These are phyloP conservation scores for Venturia aucupariae DNA, from an alignment of 2,329 filamentous ascomycete genomes.

Conservation along the genomic window DNA sequence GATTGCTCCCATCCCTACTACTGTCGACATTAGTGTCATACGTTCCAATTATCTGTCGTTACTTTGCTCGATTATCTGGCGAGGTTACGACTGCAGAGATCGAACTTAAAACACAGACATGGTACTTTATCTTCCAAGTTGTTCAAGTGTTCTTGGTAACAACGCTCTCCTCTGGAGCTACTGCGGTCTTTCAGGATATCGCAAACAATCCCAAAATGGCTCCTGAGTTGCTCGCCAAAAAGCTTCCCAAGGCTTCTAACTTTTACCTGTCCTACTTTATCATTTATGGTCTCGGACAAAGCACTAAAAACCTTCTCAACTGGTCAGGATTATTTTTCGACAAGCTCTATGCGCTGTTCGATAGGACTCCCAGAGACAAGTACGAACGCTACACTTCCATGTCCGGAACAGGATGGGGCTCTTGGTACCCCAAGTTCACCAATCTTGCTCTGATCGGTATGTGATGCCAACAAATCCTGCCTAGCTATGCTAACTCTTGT, in stretches of 20 bases:
- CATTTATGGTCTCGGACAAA: conserved; percentile 77
- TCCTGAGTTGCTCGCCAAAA: conserved; percentile 57
- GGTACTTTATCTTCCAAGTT: conserved; percentile 85
- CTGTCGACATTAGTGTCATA: conserved; percentile 79
- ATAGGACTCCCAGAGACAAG: conserved; percentile 55
- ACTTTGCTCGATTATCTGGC: conserved; percentile 30
- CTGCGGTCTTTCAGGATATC: conserved; percentile 56
- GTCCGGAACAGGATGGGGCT: conserved; percentile 31
- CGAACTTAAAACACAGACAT: conserved; percentile 86
- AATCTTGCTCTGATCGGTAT: conserved; percentile 33
- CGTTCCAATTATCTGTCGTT: conserved; percentile 71
- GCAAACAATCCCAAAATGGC: conserved; percentile 51
- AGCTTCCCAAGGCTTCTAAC: conserved; percentile 77
- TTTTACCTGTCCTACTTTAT: conserved; percentile 96
- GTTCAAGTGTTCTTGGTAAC: conserved; percentile 87
- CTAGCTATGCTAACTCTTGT: neutral
- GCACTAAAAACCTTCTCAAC: conserved; percentile 65
- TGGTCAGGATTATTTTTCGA: conserved; percentile 64
- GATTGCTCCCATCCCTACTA: conserved; percentile 72
- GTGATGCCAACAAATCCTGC: conserved; percentile 25
- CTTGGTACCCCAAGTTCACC: conserved; percentile 32
- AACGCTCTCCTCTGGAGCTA: conserved; percentile 72
- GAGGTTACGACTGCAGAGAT: conserved; percentile 47
- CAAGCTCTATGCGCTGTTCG: conserved; percentile 58
- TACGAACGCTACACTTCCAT: conserved; percentile 27